Evolutionary conservation across 2,329 filamentous ascomycete genomes (phyloP), one percentile per base, ranked within the genome.

Genomic region (Aspergillus glaucus): DNA sequence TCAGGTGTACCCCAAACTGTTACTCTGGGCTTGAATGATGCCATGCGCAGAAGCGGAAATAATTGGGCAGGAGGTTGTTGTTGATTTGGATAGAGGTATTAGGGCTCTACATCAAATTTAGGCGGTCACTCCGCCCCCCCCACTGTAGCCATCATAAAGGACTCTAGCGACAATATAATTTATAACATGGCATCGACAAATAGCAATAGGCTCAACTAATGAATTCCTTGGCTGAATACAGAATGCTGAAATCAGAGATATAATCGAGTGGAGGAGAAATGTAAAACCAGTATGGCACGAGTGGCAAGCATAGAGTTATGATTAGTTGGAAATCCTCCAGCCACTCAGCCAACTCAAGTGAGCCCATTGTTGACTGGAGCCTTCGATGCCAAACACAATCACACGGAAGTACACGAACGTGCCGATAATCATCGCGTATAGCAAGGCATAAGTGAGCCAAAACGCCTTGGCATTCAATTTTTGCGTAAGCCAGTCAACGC

Each of bases 361-460:
- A 60, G 77, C 80, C 80, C 92, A 98, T 67, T 97, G 76, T 69
- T 81, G 79, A 73, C 88, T 89, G 52, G 80, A 75, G 12, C 93
- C 93, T 50, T 85, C 84, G 88, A 98, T 98, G 52, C 93, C 93
- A 77, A 94, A 98, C 70, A 88, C 93, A 64, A 98, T 91, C 19
- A 88, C 91, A 57, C 92, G 85, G 76, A 98, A 98, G 62, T 87
- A 79, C 63, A 91, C 78, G 73, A 96, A 98, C 39, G 97, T 79
- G 4, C 86, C 87, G 55, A 95, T 84, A 48, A 90, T 80, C 21
- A 79, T 67, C 15, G 76, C 73, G 68, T 97, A 97, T 22, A 97
- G 73, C 14, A 84, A 59, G 24, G 78, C 79, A 68, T 92, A 96
- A n/a, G 88, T 69, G 10, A 72, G 77, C 68, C 80, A 82, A 68